Conservation (phyloP, 2,329 filamentous ascomycete genomes). For the Keithomyces neogunnii region DNA sequence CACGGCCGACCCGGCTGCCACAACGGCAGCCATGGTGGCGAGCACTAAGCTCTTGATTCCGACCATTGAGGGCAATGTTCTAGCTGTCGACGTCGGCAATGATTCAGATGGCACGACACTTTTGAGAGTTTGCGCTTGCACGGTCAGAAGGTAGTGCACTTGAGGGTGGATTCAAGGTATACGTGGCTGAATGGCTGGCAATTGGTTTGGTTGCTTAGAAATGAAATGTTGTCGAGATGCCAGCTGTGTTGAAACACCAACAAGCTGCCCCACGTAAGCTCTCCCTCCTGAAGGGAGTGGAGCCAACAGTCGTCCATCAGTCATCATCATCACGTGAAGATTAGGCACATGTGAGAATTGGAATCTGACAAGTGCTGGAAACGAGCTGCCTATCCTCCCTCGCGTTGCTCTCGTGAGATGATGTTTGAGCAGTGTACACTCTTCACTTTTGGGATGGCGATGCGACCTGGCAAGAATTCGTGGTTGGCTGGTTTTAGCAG, state of each 20-base stretch:
- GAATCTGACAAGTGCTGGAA: no score
- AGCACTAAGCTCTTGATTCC: conserved; percentile 53
- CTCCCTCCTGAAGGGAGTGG: not conserved
- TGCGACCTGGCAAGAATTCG: no score
- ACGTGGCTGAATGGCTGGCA: not conserved
- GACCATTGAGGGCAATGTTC: conserved; percentile 35
- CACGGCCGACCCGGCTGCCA: conserved; percentile 70
- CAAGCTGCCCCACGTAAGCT: conserved; percentile 3
- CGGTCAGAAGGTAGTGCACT: not conserved
- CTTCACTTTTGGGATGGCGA: no score
- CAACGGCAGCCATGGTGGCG: conserved; percentile 44
- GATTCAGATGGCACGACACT: no score
- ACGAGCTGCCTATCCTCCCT: no score
- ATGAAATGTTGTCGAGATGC: conserved; percentile 17
- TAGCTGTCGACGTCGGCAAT: not conserved
- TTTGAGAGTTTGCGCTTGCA: not conserved
- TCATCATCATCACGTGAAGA: conserved; percentile 12
- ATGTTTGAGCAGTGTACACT: no score
- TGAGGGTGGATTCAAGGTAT: not conserved
- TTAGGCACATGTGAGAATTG: conserved; percentile 4
- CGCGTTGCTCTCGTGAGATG: no score
- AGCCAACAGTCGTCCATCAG: not conserved
- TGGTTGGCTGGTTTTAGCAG: no score
- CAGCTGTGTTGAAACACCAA: conserved; percentile 12
- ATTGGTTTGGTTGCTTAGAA: conserved; percentile 7